Evolutionary conservation across 352 stramenopile species (phyloP).

Genomic region (Globisporangium middletonii): DNA sequence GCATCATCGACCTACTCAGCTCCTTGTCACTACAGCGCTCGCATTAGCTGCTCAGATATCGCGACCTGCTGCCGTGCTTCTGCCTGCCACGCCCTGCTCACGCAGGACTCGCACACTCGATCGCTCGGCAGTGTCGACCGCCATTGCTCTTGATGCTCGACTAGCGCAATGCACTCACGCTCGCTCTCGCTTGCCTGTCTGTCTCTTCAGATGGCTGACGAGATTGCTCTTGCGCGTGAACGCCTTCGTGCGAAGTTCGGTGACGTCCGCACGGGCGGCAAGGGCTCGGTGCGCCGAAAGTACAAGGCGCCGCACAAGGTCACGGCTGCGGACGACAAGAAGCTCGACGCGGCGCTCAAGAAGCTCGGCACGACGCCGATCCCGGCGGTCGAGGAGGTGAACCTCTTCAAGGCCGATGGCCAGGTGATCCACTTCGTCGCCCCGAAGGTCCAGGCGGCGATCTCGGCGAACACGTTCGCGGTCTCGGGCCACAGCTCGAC

Average conservation of each 20-base stretch:
- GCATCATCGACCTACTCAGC: not conserved
- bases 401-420: constrained; percentile 99
- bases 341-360: constrained; percentile 96
- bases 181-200: not conserved
- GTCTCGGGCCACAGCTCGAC: constrained; percentile 93
- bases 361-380: constrained; percentile 98
- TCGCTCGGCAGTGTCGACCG: too few species aligned
- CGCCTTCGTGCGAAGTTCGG: constrained; percentile 82
- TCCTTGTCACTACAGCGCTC: too few species aligned
- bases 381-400: constrained; percentile 98
- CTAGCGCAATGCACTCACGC: not conserved
- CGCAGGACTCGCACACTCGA: not conserved
- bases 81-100: not conserved
- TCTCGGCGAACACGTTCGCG: constrained; percentile 98
- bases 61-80: not conserved
- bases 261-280: constrained; percentile 92
- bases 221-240: constrained; percentile 87
- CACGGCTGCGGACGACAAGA: constrained; percentile 95
- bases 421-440: constrained; percentile 98
- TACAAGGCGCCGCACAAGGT: constrained; percentile 93
- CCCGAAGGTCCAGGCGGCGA: constrained; percentile 97
- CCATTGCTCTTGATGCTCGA: too few species aligned
- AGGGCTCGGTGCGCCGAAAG: constrained; percentile 95
- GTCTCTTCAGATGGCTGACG: constrained; percentile 62
- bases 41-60: too few species aligned